Percentiles rank a stretch among this genome's conserved stretches.
These are phyloP conservation scores for Tolypocladium capitatum DNA, from an alignment of 2,329 filamentous ascomycete species.

Conservation along the genomic window DNA sequence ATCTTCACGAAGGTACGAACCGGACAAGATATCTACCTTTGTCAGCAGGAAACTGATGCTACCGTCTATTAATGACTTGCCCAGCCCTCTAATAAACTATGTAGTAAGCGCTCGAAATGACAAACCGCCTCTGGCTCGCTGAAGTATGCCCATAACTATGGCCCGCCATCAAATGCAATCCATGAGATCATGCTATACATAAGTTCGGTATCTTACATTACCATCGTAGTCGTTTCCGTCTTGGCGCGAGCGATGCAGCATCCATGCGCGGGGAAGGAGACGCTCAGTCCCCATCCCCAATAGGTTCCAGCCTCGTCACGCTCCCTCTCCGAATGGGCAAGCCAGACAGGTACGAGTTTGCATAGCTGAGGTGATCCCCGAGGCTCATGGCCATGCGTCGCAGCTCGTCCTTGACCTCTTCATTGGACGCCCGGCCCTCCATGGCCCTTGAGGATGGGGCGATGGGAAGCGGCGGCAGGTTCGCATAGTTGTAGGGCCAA, in stretches of 20 bases:
- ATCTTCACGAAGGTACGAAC: background rate
- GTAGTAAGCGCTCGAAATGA: background rate
- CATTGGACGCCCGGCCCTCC: constrained; percentile 37
- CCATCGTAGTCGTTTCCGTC: background rate
- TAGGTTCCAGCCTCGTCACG: constrained; percentile 11
- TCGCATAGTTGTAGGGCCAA: constrained; percentile 6
- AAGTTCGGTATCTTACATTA: background rate
- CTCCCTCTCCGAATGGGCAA: constrained; percentile 24
- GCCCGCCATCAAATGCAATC: background rate
- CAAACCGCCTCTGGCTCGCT: background rate
- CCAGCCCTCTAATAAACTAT: background rate
- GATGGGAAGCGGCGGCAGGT: constrained; percentile 25
- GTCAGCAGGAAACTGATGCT: background rate
- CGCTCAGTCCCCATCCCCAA: constrained; percentile 1
- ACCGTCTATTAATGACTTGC: background rate
- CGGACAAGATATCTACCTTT: background rate
- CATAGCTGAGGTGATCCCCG: constrained; percentile 32
- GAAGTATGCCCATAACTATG: background rate
- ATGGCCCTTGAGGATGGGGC: constrained; percentile 38
- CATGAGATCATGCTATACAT: background rate
- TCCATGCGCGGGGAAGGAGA: background rate
- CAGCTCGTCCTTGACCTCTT: constrained; percentile 38
- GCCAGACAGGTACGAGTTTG: constrained; percentile 29
- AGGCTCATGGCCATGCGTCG: constrained; percentile 36
- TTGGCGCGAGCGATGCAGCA: background rate